Base-by-base conservation (phyloP, 345 rosid genomes). In the Corchorus olitorius region DNA sequence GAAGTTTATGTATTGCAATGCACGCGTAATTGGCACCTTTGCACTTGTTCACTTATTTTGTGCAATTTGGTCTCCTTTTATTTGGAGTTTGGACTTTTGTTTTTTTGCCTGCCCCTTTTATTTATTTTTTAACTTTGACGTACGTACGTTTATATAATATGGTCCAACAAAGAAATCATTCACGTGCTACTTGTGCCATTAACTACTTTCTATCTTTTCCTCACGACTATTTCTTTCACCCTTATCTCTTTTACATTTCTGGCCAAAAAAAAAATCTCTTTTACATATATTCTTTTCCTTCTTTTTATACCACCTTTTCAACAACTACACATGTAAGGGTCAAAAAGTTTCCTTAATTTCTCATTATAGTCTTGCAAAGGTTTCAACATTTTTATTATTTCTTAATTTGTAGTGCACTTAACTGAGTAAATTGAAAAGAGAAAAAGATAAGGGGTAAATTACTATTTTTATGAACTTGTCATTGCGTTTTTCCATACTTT, bases 111-210 rank as follows among this genome's bases (percentile, higher is more conserved):
- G 27, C 27, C 27, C 27, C 27, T 27, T 27, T 27, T 27, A 27
- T 27, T 27, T 27, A 27, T 39, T 39, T 39, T 39, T 6, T 39
- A 6, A 39, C 43, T 39, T 39, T 39, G 43, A 39, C 43, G 43
- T 39, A 49, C 8, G 70, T 19, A 6, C 5, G 9, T 11, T 0
- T 27, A 27, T 27, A 27, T 27, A 27, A 27, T 27, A 27, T 27
- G 27, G 27, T 27, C 27, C 27, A 27, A 27, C 16, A 46, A 46
- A 20, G 16, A 46, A 67, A 46, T 46, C 14, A 48, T 68, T 27
- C 72, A 68, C 58, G 72, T 68, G 72, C 58, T 68, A 27, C 20
- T 48, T 49, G 8, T 49, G 5, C 39, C 65, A 13, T 33, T 14
- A 48, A 6, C 72, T 27, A 58, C 41, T 35, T 33, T 14, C 20